These are phyloP conservation scores for Rehmannia glutinosa DNA, from an alignment of 257 asterid species.

Conservation along the genomic window DNA sequence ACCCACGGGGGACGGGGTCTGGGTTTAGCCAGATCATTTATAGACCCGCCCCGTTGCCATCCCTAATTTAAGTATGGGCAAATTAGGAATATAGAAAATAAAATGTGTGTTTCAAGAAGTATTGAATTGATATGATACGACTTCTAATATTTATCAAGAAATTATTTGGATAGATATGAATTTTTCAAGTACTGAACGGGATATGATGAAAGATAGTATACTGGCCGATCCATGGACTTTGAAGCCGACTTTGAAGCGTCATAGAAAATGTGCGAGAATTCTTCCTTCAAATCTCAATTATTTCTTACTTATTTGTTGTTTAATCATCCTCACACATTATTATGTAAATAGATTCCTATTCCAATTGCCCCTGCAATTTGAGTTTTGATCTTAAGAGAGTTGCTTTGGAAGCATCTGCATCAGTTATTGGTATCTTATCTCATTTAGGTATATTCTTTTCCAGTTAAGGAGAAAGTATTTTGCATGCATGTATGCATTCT, in stretches of 20 bases:
- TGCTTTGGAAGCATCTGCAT: background rate
- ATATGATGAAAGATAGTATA: background rate
- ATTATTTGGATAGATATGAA: background rate
- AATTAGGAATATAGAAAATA: too few species aligned
- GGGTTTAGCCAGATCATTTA: too few species aligned
- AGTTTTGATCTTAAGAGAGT: background rate
- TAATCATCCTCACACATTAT: background rate
- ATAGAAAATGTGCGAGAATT: background rate
- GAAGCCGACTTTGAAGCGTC: background rate
- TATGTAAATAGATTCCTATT: background rate
- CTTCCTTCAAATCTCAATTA: background rate
- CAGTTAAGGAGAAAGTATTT: background rate
- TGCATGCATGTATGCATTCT: background rate
- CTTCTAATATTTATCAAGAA: too few species aligned
- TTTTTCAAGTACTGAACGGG: background rate
- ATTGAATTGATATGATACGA: too few species aligned
- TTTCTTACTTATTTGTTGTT: background rate
- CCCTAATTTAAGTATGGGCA: too few species aligned
- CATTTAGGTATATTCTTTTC: background rate
- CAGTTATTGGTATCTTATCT: background rate
- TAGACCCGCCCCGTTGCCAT: too few species aligned
- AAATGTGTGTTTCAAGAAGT: too few species aligned
- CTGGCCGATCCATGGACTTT: background rate
- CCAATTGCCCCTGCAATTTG: background rate
- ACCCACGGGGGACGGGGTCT: too few species aligned